Evolutionary conservation across 352 stramenopile genomes (phyloP).

Genomic region (Globisporangium heterothallicum): DNA sequence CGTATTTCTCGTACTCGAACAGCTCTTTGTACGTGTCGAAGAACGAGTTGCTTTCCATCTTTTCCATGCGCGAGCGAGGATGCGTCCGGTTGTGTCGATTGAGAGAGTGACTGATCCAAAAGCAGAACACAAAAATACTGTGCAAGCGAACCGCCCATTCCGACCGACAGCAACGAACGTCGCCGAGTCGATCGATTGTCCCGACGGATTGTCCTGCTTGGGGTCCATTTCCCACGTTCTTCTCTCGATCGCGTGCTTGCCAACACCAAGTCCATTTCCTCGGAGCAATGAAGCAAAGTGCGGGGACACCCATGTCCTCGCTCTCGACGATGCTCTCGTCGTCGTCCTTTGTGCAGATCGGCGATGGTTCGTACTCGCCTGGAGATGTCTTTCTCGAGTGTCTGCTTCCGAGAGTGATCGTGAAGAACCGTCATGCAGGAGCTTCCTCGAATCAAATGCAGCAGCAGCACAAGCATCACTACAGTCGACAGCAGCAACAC

Average conservation of each 20-base stretch:
- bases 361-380: constrained; percentile 43
- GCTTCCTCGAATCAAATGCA: background rate
- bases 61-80: background rate
- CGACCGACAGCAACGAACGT: no score
- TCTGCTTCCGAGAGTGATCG: constrained; percentile 34
- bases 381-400: constrained; percentile 54
- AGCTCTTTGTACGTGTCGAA: constrained; percentile 55
- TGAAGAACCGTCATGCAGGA: background rate
- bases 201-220: no score
- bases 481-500: background rate
- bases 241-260: no score
- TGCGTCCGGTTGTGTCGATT: background rate
- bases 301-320: constrained; percentile 7
- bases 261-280: background rate
- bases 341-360: constrained; percentile 45
- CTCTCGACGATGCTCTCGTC: constrained; percentile 20
- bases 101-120: background rate
- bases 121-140: background rate
- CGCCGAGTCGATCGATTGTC: no score
- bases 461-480: background rate
- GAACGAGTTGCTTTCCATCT: constrained; percentile 25
- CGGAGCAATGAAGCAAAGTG: constrained; percentile 14
- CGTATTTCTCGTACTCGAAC: constrained; percentile 60
- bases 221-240: no score
- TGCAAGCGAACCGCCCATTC: background rate